Evolutionary conservation across 225 moss, liverwort and hornwort genomes (phyloP), one percentile per base, ranked within the genome.

Genomic region (Anthoceros angustus): DNA sequence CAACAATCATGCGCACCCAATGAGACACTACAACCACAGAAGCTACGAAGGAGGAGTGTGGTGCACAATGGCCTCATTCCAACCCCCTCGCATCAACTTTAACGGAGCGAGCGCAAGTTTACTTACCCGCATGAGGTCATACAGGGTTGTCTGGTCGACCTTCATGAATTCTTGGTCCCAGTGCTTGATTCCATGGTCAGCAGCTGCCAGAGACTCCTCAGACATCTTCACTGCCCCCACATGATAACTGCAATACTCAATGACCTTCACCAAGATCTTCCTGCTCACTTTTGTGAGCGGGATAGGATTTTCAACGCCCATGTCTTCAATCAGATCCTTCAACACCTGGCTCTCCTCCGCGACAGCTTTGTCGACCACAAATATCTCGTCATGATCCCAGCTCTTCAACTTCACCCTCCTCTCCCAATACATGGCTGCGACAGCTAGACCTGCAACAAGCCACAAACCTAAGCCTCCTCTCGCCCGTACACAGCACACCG

Each of bases 241-340:
- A 32, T 77, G 74, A 32, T 80, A 80, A 40, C 74, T 75, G 70
- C 74, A 80, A 32, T 77, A 77, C 43, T 80, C 63, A 0, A 77
- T 77, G 0, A 80, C 72, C 74, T 80, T 77, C 9, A 68, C 65
- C 42, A 80, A 72, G 42, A 80, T 74, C 60, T 75, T 75, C 62
- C 77, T 77, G 0, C 65, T 69, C 10, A 80, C 77, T n/a, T 77
- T 77, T 0, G 77, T 42, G 40, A 77, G 21, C 20, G 77, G 74
- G 0, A 80, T 70, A 39, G 71, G 12, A 26, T 38, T 72, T 68
- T 80, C 76, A 25, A 73, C 74, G 24, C 73, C 61, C n/a, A 67
- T 79, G 40, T 79, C 79, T 70, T 76, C 68, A 0, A 79, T 79
- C 77, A 78, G 74, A 41, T 78, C 74, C 68, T 79, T 79, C 23